Evolutionary conservation across 2,329 filamentous ascomycete species (phyloP).

Genomic region (Tolypocladium nubicola): DNA sequence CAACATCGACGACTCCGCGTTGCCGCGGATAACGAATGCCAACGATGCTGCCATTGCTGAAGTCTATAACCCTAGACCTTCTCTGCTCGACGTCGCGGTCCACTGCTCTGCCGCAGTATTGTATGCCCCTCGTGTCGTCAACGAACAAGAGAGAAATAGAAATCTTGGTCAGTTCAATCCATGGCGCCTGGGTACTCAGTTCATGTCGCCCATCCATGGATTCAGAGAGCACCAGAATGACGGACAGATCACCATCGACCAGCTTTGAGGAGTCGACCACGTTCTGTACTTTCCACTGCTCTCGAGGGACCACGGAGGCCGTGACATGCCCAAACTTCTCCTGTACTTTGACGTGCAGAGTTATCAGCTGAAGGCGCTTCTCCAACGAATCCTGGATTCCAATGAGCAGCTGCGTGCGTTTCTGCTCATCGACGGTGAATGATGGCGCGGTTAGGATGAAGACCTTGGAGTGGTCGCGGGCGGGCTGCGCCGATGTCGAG

Average conservation of each 20-base stretch:
- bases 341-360: conserved; percentile 43
- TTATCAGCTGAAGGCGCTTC: conserved; percentile 56
- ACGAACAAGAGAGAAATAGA: conserved; percentile 49
- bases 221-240: conserved; percentile 60
- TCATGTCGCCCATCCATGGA: conserved; percentile 52
- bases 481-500: conserved; percentile 42
- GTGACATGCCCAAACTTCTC: conserved; percentile 17
- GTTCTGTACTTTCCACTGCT: conserved; percentile 50
- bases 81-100: conserved; percentile 40
- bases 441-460: conserved; percentile 56
- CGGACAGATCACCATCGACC: conserved; percentile 53
- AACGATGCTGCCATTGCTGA: conserved; percentile 35
- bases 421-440: conserved; percentile 41
- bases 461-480: conserved; percentile 46
- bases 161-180: conserved; percentile 61
- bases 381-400: conserved; percentile 62
- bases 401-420: conserved; percentile 47
- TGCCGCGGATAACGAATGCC: conserved; percentile 48
- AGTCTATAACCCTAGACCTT: conserved; percentile 33
- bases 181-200: conserved; percentile 64
- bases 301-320: conserved; percentile 25
- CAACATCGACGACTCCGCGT: conserved; percentile 53
- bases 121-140: conserved; percentile 49
- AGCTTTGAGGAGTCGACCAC: conserved; percentile 66
- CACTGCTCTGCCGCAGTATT: conserved; percentile 39